Conservation (phyloP, 805 yeast genomes). For the Teunomyces barrocoloradensis region DNA sequence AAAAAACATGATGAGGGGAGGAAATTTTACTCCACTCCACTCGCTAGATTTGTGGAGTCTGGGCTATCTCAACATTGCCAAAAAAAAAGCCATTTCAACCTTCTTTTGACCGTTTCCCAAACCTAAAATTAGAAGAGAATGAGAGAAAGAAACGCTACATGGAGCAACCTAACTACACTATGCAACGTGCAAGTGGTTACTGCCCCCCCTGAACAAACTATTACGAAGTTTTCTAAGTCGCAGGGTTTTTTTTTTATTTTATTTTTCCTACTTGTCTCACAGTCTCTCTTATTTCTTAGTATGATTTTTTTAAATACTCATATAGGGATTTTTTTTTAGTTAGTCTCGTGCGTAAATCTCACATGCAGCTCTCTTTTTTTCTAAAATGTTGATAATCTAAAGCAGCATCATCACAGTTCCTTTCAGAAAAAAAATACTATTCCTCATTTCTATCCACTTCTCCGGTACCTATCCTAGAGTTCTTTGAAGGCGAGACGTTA, state of each 20-base stretch:
- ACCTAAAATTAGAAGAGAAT: neutral
- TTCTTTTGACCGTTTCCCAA: neutral
- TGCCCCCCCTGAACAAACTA: neutral
- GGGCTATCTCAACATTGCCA: neutral
- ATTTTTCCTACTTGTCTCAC: neutral
- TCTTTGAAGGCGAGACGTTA: neutral
- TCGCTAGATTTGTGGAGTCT: neutral
- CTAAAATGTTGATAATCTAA: slow-evolving; percentile 1
- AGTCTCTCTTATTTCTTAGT: neutral
- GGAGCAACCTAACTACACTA: neutral
- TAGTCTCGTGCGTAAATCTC: neutral
- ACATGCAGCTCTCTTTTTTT: slow-evolving; percentile 1
- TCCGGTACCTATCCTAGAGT: neutral
- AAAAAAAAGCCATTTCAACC: neutral
- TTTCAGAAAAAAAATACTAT: neutral
- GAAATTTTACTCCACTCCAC: neutral
- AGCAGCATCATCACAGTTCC: slow-evolving; percentile 1
- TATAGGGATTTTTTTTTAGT: neutral
- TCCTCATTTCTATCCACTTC: neutral
- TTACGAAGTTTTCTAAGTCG: neutral
- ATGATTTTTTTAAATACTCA: neutral
- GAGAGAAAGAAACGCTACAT: neutral
- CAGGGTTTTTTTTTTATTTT: neutral
- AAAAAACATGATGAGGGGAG: slow-evolving; percentile 1
- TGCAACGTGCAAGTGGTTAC: neutral